phyloP scores from a whole-genome alignment of 2,329 filamentous ascomycete genomes.

The Triangularia verruculosa region DNA sequence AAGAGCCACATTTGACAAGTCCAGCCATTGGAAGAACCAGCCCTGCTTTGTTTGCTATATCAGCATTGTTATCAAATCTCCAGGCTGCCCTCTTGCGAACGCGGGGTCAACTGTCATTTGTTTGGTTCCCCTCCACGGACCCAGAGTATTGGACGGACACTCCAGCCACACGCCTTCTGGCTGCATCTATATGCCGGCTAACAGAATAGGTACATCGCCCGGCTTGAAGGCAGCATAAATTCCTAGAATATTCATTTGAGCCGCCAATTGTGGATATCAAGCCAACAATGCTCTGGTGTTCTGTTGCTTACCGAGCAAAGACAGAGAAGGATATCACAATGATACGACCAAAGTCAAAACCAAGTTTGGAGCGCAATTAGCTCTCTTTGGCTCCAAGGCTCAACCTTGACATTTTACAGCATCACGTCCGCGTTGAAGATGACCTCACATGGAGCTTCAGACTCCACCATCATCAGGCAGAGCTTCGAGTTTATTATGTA shows the following conservation, averaged over 20 bases:
- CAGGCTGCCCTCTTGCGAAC: not conserved
- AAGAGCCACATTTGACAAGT: not conserved
- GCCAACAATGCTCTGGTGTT: too few species aligned
- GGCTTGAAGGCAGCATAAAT: not conserved
- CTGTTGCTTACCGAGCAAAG: too few species aligned
- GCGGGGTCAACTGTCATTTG: slow-evolving; percentile 5
- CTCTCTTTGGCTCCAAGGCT: not conserved
- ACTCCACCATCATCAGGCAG: not conserved
- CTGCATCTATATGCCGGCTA: not conserved
- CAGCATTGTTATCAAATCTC: slow-evolving; percentile 15
- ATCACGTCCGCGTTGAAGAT: not conserved
- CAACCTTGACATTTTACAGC: not conserved
- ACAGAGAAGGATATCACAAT: too few species aligned
- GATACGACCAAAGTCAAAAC: too few species aligned
- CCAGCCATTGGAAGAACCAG: slow-evolving; percentile 9
- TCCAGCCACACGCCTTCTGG: not conserved
- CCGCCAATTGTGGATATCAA: too few species aligned
- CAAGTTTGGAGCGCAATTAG: too few species aligned
- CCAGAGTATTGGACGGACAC: slow-evolving; percentile 1
- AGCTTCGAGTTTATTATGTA: not conserved
- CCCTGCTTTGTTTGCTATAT: not conserved
- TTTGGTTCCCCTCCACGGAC: not conserved
- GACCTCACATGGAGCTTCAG: not conserved
- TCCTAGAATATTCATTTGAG: too few species aligned
- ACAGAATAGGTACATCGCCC: not conserved